Base-by-base conservation (phyloP, 2,329 filamentous ascomycete species). In the Fusarium sp. region DNA sequence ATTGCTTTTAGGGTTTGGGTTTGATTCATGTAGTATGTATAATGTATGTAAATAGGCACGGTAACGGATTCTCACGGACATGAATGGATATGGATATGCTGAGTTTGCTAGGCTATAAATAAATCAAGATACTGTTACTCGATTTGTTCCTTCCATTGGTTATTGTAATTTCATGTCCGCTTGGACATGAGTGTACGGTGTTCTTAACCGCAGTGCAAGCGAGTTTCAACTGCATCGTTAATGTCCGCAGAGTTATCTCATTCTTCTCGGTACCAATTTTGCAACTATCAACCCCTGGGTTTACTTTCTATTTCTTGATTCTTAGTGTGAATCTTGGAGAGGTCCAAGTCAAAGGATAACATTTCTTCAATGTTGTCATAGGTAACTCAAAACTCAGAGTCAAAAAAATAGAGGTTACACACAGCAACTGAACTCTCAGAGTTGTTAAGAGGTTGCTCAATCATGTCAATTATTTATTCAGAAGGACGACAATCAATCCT, bases 41-140 rank as follows among this genome's bases (percentile, higher is more conserved):
- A 62, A 70, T 56, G 67, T 61, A 61, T 66, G 62, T 71, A 71
- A 63, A 65, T 49, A 70, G 62, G 62, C 38, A 65, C 51, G 59
- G 47, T 69, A 56, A 71, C 46, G 65, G 66, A 48, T 61, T 58
- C 44, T 53, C 32, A 69, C 48, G 64, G 64, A 53, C 53, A 71
- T 51, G 65, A 70, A 60, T 52, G 45, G 46, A 29, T 41, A 54
- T 61, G 67, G 46, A 29, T 41, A 54, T 61, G 67, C n/a, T 51
- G 51, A 58, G 64, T 58, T 65, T 65, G 52, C 44, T 65, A 65
- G 55, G 65, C n/a, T 52, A 62, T 40, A 32, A 71, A 46, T 48
- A 65, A 53, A 57, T 43, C 29, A 58, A 41, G 40, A 62, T 58
- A 30, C 24, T 22, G 8, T 52, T 7, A 27, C 11, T 52, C 16